phyloP scores from a whole-genome alignment of 306 rosid species.

The Cucurbita moschata region DNA sequence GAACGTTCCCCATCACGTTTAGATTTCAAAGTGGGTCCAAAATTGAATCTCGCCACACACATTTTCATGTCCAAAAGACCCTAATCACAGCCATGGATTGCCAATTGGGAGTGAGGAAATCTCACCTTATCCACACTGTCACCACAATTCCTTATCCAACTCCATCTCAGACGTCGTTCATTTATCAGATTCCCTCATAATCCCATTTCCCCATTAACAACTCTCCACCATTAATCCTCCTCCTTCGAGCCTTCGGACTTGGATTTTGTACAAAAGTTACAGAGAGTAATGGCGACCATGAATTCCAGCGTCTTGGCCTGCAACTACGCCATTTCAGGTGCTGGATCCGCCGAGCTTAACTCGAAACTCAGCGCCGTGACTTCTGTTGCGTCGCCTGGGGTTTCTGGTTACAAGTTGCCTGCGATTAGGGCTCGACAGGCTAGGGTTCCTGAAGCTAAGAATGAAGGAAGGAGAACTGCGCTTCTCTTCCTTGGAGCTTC shows the following conservation, averaged over 20 bases:
- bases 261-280: not conserved
- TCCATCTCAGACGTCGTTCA: constrained; percentile 14
- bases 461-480: constrained; percentile 62
- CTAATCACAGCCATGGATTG: constrained; percentile 14
- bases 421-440: constrained; percentile 49
- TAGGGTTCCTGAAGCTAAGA: constrained; percentile 15
- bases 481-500: constrained; percentile 50
- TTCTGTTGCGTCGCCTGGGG: constrained; percentile 19
- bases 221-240: not conserved
- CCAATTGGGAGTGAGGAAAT: constrained; percentile 67
- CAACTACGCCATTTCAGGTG: constrained; percentile 48
- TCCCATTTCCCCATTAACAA: constrained; percentile 12
- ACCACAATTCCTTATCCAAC: constrained; percentile 39
- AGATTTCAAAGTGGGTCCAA: constrained; percentile 37
- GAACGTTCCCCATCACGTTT: not conserved
- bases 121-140: constrained; percentile 91
- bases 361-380: constrained; percentile 29
- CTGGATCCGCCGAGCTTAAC: constrained; percentile 30
- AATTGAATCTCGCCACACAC: constrained; percentile 9
- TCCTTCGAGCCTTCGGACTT: not conserved
- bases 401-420: constrained; percentile 23
- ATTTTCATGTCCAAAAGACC: not conserved
- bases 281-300: constrained; percentile 49
- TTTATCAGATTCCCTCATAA: constrained; percentile 7
- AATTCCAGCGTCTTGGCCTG: constrained; percentile 75